phyloP scores from a whole-genome alignment of 176 grass and related monocot genomes.

The Oryza nivara region DNA sequence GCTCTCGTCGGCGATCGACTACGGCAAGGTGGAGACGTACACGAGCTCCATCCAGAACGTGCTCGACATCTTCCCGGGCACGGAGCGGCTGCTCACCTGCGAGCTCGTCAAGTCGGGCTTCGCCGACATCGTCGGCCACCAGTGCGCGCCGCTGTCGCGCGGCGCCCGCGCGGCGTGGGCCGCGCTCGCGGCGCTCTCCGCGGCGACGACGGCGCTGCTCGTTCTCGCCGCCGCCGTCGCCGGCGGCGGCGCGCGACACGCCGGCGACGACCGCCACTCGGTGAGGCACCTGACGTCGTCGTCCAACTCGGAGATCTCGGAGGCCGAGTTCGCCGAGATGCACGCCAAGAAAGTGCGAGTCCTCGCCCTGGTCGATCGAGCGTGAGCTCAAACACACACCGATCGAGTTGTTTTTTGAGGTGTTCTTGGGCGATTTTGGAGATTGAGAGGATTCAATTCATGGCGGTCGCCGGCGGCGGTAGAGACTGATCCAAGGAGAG shows the following conservation, averaged over 20 bases:
- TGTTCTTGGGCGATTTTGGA: conserved; percentile 4
- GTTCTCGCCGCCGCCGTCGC: neutral
- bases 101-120: conserved; percentile 73
- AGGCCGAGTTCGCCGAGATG: conserved; percentile 47
- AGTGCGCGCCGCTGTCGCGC: conserved; percentile 67
- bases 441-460: neutral
- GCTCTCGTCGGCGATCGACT: conserved; percentile 68
- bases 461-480: conserved; percentile 7
- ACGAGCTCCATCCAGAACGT: conserved; percentile 89
- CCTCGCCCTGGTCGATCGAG: neutral
- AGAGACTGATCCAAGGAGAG: conserved; percentile 54
- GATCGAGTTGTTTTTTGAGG: conserved; percentile 18
- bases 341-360: conserved; percentile 47
- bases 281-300: conserved; percentile 58
- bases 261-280: conserved; percentile 45
- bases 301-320: conserved; percentile 55
- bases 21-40: conserved; percentile 78
- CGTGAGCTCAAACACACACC: neutral
- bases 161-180: conserved; percentile 56
- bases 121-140: conserved; percentile 64
- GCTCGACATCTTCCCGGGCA: conserved; percentile 83
- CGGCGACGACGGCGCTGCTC: conserved; percentile 47
- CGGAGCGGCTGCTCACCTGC: conserved; percentile 76
- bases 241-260: neutral
- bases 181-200: conserved; percentile 47